Base-by-base conservation (phyloP, 1,139 yeast species). In the Keqinozyma sinolaborantium region DNA sequence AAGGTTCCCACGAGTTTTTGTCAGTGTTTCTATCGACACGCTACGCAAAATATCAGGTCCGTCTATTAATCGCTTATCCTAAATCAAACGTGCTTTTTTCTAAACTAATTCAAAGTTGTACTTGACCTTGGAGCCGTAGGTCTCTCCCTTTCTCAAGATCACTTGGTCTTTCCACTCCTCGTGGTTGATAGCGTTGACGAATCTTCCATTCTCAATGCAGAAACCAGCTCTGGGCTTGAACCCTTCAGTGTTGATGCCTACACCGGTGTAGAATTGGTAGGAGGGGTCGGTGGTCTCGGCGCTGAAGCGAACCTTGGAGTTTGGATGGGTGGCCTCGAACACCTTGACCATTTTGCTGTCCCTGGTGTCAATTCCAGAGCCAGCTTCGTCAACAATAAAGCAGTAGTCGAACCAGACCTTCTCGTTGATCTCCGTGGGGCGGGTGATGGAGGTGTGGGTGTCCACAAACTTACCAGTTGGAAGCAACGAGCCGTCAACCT, bases 241-340 rank as follows among this genome's bases (percentile, higher is more conserved):
- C 3, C 65, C 66, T 6, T 56, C 56, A 26, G 69, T 60, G 36
- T 66, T 47, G 35, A 71, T 63, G 32, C 61, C 62, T 41, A 74
- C 79, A 21, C 84, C 84, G 23, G 86, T 77, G 55, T 80, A 81
- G 32, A 81, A 63, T 53, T 80, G 87, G 64, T 76, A 79, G 4
- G 78, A 60, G 4, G 88, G 88, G 40, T 81, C 88, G 2, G 87
- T 80, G 7, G 84, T 63, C 16, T 57, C 51, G 11, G 75, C 71
- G 11, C 53, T 54, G 28, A 81, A 48, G 29, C 61, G 60, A 29
- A 70, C 51, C 10, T 59, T 52, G 6, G 79, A 57, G 16, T 58
- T 59, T 14, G 79, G 75, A 45, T 73, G 72, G 16, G 57, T 55
- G n/a, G 78, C 74, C 44, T 64, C 70, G 23, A 70, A 58, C 12